Evolutionary conservation across 2,329 filamentous ascomycete species (phyloP).

Genomic region (Sphaceloma murrayae): DNA sequence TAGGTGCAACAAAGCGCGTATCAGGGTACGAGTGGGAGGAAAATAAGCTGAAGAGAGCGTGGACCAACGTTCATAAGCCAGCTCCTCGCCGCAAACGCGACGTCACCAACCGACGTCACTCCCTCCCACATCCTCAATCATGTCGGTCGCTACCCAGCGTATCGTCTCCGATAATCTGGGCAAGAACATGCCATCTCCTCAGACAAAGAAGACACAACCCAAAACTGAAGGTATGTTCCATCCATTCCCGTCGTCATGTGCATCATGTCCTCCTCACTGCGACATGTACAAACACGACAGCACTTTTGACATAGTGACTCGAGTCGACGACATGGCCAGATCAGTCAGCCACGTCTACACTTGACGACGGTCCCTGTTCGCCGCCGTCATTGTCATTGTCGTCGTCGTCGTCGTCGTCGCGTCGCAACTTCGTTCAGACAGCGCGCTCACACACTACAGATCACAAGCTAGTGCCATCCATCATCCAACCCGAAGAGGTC

Average conservation of each 20-base stretch:
- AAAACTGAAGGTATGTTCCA: slow-evolving; percentile 14
- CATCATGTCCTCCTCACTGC: not conserved
- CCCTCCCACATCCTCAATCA: not conserved
- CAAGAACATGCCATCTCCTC: slow-evolving; percentile 13
- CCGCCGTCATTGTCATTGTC: slow-evolving; percentile 6
- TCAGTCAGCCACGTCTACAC: too few relatives aligned
- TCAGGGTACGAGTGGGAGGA: too few relatives aligned
- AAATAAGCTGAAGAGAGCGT: too few relatives aligned
- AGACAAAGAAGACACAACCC: slow-evolving; percentile 12
- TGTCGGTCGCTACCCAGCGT: slow-evolving; percentile 1
- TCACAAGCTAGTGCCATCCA: slow-evolving; percentile 26
- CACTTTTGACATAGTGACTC: too few relatives aligned
- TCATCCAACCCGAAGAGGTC: slow-evolving; percentile 28
- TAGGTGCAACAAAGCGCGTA: not conserved
- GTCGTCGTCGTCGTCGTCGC: not conserved
- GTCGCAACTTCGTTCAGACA: too few relatives aligned
- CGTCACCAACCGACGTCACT: not conserved
- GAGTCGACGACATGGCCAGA: too few relatives aligned
- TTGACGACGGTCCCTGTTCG: too few relatives aligned
- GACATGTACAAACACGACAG: too few relatives aligned
- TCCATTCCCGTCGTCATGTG: too few relatives aligned
- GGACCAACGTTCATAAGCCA: too few relatives aligned
- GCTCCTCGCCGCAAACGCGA: not conserved
- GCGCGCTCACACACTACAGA: too few relatives aligned
- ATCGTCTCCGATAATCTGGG: slow-evolving; percentile 8